Evolutionary conservation across 1,284 basidiomycete genomes (phyloP).

Genomic region (Amylostereum areolatum): DNA sequence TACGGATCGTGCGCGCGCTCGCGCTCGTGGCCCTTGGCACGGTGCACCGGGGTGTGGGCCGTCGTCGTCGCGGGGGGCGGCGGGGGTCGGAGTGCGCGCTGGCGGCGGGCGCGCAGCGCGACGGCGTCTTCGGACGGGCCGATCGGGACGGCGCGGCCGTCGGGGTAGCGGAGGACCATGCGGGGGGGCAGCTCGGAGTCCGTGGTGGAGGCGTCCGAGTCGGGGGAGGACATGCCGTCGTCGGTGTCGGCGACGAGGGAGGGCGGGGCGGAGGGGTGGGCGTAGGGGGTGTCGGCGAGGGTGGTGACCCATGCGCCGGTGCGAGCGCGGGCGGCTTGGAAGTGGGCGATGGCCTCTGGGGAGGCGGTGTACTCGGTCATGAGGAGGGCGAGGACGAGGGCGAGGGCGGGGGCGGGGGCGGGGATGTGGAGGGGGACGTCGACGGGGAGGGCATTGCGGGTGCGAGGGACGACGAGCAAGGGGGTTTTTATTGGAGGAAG

Average conservation of each 20-base stretch:
- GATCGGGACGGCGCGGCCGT: slow-evolving; percentile 59
- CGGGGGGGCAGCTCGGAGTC: slow-evolving; percentile 62
- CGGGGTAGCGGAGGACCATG: slow-evolving; percentile 63
- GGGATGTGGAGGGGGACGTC: not conserved
- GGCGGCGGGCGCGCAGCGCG: no score
- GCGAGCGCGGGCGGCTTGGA: slow-evolving; percentile 48
- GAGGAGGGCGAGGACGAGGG: slow-evolving; percentile 7
- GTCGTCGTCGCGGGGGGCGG: no score
- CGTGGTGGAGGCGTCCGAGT: slow-evolving; percentile 57
- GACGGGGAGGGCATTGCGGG: slow-evolving; percentile 3
- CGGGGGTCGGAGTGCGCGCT: no score
- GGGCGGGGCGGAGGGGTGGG: slow-evolving; percentile 55
- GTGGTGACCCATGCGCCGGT: slow-evolving; percentile 55
- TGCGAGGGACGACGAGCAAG: slow-evolving; percentile 3
- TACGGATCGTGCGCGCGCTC: not conserved
- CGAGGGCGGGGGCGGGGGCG: slow-evolving; percentile 1
- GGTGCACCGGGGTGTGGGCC: no score
- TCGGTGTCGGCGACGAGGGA: slow-evolving; percentile 41
- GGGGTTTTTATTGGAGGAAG: no score
- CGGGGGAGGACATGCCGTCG: slow-evolving; percentile 36
- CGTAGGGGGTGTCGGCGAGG: slow-evolving; percentile 39
- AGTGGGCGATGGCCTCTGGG: slow-evolving; percentile 51
- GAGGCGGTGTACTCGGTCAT: slow-evolving; percentile 67
- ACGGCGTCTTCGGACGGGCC: not conserved
- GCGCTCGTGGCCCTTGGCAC: not conserved